Percentiles rank a stretch among this genome's conserved stretches.
phyloP scores from a whole-genome alignment of 352 stramenopile genomes.

The Globisporangium alternatum region DNA sequence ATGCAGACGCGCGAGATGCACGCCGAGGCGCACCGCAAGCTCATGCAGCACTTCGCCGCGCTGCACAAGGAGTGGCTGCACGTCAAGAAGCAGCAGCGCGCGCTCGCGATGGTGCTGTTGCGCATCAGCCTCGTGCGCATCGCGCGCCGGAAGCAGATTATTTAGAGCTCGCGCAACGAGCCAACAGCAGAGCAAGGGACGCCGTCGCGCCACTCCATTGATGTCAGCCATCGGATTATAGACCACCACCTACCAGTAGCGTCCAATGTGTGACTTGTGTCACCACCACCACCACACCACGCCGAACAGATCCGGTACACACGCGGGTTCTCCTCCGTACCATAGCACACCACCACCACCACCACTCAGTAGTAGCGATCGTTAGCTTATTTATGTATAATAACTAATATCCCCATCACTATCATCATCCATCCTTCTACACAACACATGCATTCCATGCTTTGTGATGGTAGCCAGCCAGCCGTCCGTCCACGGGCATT shows the following conservation, averaged over 20 bases:
- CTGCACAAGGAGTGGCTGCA: constrained; percentile 20
- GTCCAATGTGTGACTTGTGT: background rate
- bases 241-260: background rate
- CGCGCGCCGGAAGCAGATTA: constrained; percentile 17
- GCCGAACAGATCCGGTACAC: constrained; percentile 9
- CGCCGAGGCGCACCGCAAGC: constrained; percentile 22
- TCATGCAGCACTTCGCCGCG: constrained; percentile 22
- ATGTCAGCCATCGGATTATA: background rate
- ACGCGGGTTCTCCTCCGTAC: constrained; percentile 1
- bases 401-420: constrained; percentile 15
- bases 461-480: background rate
- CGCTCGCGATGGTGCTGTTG: constrained; percentile 21
- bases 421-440: background rate
- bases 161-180: constrained; percentile 3
- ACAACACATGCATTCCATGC: background rate
- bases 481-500: background rate
- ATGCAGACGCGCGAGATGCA: constrained; percentile 23
- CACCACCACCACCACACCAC: background rate
- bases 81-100: constrained; percentile 23
- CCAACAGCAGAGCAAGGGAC: background rate
- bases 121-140: constrained; percentile 23
- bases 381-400: constrained; percentile 21
- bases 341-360: background rate
- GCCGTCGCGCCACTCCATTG: background rate
- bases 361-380: constrained; percentile 1